phyloP scores from a whole-genome alignment of 2,329 filamentous ascomycete genomes.

The Arthroderma sp. region DNA sequence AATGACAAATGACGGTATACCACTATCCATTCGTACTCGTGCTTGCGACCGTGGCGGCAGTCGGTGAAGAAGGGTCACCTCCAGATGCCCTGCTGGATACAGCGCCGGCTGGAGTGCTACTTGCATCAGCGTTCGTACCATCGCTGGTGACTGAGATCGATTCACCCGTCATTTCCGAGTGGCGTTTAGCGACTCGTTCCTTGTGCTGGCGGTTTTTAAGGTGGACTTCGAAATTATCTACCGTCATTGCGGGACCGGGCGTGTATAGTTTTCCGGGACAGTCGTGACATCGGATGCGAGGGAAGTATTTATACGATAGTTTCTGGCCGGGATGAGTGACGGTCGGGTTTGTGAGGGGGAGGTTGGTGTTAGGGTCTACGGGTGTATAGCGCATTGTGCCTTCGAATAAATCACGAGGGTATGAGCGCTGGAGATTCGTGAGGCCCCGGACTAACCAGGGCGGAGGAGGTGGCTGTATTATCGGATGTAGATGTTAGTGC shows the following conservation, averaged over 20 bases:
- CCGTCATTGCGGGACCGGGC: constrained; percentile 68
- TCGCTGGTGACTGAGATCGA: too few relatives aligned
- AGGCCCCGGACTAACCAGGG: constrained; percentile 69
- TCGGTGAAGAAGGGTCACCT: too few relatives aligned
- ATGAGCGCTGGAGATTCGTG: constrained; percentile 52
- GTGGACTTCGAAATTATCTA: constrained; percentile 86
- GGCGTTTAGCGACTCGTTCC: constrained; percentile 43
- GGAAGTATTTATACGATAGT: constrained; percentile 69
- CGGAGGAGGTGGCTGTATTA: constrained; percentile 62
- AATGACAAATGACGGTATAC: too few relatives aligned
- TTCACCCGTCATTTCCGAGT: too few relatives aligned
- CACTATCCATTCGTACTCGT: too few relatives aligned
- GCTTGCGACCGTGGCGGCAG: too few relatives aligned
- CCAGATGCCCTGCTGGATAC: too few relatives aligned
- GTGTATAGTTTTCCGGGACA: constrained; percentile 92
- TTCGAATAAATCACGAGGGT: constrained; percentile 75
- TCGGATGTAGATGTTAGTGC: constrained; percentile 11
- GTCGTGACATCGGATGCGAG: constrained; percentile 80
- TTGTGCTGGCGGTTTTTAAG: constrained; percentile 72
- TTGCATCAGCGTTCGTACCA: too few relatives aligned
- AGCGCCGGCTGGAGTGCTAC: too few relatives aligned
- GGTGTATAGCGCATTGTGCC: constrained; percentile 81
- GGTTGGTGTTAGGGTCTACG: constrained; percentile 58
- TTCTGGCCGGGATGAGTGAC: constrained; percentile 42
- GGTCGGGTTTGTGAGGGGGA: constrained; percentile 44